These are phyloP conservation scores for Geotrichum candidum DNA, from an alignment of 1,139 yeast genomes.

Conservation along the genomic window DNA sequence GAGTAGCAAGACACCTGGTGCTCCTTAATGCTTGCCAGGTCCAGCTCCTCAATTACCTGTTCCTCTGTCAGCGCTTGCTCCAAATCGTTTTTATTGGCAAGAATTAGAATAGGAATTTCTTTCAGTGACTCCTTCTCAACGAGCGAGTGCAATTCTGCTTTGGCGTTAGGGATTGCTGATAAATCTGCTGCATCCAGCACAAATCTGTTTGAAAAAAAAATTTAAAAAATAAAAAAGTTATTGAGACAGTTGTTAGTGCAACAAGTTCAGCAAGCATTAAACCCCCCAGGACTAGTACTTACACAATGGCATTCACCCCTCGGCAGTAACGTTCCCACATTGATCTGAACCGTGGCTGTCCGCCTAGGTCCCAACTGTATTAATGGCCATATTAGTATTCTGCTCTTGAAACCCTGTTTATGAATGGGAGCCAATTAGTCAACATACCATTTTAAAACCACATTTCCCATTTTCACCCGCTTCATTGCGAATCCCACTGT, in stretches of 20 bases:
- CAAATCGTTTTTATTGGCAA: slow-evolving; percentile 38
- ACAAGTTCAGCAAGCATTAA: background rate
- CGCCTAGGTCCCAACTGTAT: slow-evolving; percentile 38
- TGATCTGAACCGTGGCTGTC: slow-evolving; percentile 38
- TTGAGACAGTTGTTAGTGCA: no score
- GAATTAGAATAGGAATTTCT: slow-evolving; percentile 36
- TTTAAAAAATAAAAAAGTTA: background rate
- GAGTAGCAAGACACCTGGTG: slow-evolving; percentile 38
- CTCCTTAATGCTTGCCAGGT: slow-evolving; percentile 31
- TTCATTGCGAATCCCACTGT: slow-evolving; percentile 40
- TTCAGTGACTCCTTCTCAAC: slow-evolving; percentile 32
- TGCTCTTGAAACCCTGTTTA: background rate
- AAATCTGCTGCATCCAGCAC: slow-evolving; percentile 36
- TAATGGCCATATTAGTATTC: background rate
- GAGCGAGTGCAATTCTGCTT: slow-evolving; percentile 33
- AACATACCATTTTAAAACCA: slow-evolving; percentile 36
- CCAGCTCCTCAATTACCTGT: slow-evolving; percentile 32
- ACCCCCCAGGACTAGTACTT: slow-evolving; percentile 14
- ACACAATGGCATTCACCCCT: slow-evolving; percentile 37
- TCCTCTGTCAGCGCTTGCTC: slow-evolving; percentile 34
- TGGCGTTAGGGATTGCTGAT: slow-evolving; percentile 30
- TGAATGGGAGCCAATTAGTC: background rate
- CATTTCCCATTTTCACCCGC: slow-evolving; percentile 35
- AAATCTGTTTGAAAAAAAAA: slow-evolving; percentile 19
- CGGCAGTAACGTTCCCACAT: slow-evolving; percentile 41